These are phyloP conservation scores for Evernia prunastri DNA, from an alignment of 495 filamentous ascomycete genomes.

Conservation along the genomic window DNA sequence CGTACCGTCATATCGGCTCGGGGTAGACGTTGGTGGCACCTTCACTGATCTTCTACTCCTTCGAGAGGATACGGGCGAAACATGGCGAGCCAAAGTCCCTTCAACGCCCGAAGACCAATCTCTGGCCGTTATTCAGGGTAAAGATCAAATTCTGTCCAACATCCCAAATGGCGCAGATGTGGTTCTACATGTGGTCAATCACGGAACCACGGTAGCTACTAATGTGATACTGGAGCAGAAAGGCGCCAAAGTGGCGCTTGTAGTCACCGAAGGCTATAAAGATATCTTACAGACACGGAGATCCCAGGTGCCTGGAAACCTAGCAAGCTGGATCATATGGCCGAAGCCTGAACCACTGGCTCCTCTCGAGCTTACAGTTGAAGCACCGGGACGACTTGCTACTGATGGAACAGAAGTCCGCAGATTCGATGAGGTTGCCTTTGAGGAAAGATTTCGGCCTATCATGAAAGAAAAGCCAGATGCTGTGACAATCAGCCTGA, in stretches of 20 bases:
- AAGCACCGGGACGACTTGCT: constrained; percentile 44
- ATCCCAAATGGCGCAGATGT: constrained; percentile 41
- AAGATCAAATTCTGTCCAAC: constrained; percentile 20
- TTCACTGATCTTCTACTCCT: constrained; percentile 47
- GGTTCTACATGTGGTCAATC: constrained; percentile 35
- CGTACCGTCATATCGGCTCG: constrained; percentile 30
- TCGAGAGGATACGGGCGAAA: constrained; percentile 35
- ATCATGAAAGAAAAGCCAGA: constrained; percentile 36
- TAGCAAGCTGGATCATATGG: constrained; percentile 45
- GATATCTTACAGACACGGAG: constrained; percentile 39
- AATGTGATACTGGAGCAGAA: constrained; percentile 41
- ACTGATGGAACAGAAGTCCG: constrained; percentile 39
- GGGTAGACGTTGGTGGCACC: constrained; percentile 42
- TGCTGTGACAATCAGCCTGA: constrained; percentile 42
- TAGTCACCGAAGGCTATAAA: constrained; percentile 39
- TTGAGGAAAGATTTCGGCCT: constrained; percentile 32
- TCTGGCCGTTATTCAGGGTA: constrained; percentile 31
- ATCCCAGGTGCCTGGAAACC: constrained; percentile 44
- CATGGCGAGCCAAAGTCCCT: constrained; percentile 43
- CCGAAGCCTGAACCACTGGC: constrained; percentile 44
- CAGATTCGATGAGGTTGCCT: constrained; percentile 35
- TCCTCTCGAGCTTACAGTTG: constrained; percentile 43
- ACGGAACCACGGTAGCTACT: constrained; percentile 39
- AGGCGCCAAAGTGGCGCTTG: constrained; percentile 36
- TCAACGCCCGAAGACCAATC: constrained; percentile 44